These are phyloP conservation scores for Penicillium daleae DNA, from an alignment of 495 filamentous ascomycete genomes.

Conservation along the genomic window DNA sequence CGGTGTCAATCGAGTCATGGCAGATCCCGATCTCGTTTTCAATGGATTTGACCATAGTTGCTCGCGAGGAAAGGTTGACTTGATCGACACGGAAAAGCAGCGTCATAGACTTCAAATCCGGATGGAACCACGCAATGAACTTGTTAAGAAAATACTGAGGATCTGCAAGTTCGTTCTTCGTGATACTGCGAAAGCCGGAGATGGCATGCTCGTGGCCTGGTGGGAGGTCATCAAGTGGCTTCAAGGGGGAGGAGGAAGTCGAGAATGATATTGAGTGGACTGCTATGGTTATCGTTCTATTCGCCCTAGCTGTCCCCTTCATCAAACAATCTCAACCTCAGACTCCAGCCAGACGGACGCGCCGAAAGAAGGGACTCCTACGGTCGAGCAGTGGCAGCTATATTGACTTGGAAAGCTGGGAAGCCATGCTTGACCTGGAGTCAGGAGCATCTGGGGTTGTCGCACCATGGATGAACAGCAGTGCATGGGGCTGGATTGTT, in stretches of 20 bases:
- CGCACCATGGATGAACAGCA: slow-evolving; percentile 66
- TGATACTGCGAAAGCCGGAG: slow-evolving; percentile 57
- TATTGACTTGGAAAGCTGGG: slow-evolving; percentile 62
- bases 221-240: slow-evolving; percentile 78
- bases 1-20: slow-evolving; percentile 56
- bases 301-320: slow-evolving; percentile 61
- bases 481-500: slow-evolving; percentile 75
- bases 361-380: slow-evolving; percentile 55
- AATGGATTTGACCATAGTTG: slow-evolving; percentile 48
- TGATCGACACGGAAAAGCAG: slow-evolving; percentile 61
- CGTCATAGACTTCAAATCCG: slow-evolving; percentile 68
- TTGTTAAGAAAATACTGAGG: slow-evolving; percentile 62
- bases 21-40: slow-evolving; percentile 50
- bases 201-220: slow-evolving; percentile 71
- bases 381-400: slow-evolving; percentile 64
- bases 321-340: slow-evolving; percentile 43
- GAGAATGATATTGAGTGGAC: slow-evolving; percentile 75
- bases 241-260: slow-evolving; percentile 48
- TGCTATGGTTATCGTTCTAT: slow-evolving; percentile 70
- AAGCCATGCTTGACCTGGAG: slow-evolving; percentile 61
- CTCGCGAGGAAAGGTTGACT: slow-evolving; percentile 61
- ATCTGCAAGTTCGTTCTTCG: slow-evolving; percentile 66
- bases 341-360: slow-evolving; percentile 42
- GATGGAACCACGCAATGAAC: slow-evolving; percentile 63
- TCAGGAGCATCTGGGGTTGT: slow-evolving; percentile 57